Evolutionary conservation across 768 basidiomycete genomes (phyloP).

Genomic region (Leccinellum albellum): DNA sequence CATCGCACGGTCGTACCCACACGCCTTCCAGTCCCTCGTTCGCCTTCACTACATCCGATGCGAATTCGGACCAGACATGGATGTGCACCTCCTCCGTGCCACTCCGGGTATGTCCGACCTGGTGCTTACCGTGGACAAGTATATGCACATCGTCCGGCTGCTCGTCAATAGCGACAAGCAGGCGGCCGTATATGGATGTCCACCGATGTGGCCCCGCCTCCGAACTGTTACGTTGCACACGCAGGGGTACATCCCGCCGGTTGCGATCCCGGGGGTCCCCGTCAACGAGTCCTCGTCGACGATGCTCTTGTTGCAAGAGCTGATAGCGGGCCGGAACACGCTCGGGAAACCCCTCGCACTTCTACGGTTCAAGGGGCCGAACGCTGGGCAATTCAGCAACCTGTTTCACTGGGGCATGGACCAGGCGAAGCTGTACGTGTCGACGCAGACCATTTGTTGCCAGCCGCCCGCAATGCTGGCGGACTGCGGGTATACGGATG

Average conservation of each 20-base stretch:
- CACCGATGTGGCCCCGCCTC: conserved; percentile 29
- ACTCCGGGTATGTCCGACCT: conserved; percentile 32
- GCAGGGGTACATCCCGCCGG: conserved; percentile 20
- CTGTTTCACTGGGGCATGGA: conserved; percentile 30
- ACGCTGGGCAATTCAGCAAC: conserved; percentile 24
- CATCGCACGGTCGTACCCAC: conserved; percentile 25
- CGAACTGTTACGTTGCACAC: conserved; percentile 28
- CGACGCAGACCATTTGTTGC: conserved; percentile 20
- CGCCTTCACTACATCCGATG: conserved; percentile 28
- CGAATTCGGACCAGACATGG: conserved; percentile 31
- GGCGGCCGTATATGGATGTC: conserved; percentile 24
- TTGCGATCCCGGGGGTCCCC: conserved; percentile 14
- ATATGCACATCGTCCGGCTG: conserved; percentile 29
- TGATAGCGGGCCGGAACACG: conserved; percentile 18
- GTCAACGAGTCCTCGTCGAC: conserved; percentile 30
- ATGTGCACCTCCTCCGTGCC: conserved; percentile 29
- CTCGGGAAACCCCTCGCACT: conserved; percentile 21
- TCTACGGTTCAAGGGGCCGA: conserved; percentile 29
- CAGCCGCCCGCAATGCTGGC: conserved; percentile 17
- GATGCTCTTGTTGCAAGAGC: conserved; percentile 29
- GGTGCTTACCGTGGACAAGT: conserved; percentile 28
- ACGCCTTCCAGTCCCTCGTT: conserved; percentile 28
- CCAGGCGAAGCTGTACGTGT: conserved; percentile 25
- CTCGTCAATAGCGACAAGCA: conserved; percentile 35
- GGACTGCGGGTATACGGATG: conserved; percentile 27